These are phyloP conservation scores for Globisporangium orthogonon DNA, from an alignment of 352 stramenopile genomes.

Conservation along the genomic window DNA sequence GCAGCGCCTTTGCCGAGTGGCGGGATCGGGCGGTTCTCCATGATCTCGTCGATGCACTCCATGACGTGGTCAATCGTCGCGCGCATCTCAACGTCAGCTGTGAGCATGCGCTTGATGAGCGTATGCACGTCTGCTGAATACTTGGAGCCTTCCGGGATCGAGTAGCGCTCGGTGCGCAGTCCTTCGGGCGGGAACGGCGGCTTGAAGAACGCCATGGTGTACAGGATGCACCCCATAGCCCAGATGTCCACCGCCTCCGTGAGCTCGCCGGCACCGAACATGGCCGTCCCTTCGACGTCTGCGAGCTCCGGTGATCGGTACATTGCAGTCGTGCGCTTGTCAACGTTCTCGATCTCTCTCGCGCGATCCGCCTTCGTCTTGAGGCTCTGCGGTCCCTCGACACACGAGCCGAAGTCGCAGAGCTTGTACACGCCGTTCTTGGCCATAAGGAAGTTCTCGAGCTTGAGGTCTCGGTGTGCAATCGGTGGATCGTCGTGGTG, in stretches of 20 bases:
- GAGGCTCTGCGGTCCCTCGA: constrained; percentile 69
- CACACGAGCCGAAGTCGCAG: constrained; percentile 93
- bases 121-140: constrained; percentile 87
- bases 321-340: constrained; percentile 96
- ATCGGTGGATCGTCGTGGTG: constrained; percentile 86
- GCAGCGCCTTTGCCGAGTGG: constrained; percentile 16
- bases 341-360: constrained; percentile 91
- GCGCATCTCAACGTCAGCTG: constrained; percentile 83
- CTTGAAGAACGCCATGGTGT: constrained; percentile 93
- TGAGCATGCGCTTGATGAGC: constrained; percentile 91
- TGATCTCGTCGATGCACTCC: constrained; percentile 76
- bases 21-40: constrained; percentile 35
- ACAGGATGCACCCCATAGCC: constrained; percentile 94
- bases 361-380: constrained; percentile 80
- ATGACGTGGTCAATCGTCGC: constrained; percentile 92
- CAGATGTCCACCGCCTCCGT: constrained; percentile 92
- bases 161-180: constrained; percentile 92
- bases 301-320: constrained; percentile 97
- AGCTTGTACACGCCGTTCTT: constrained; percentile 91
- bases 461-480: constrained; percentile 95
- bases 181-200: constrained; percentile 94
- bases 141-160: constrained; percentile 86
- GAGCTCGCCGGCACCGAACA: constrained; percentile 91
- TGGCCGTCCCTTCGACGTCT: constrained; percentile 88
- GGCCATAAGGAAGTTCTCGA: constrained; percentile 95